Base-by-base conservation (phyloP, 768 basidiomycete genomes). In the Suillus placidus region DNA sequence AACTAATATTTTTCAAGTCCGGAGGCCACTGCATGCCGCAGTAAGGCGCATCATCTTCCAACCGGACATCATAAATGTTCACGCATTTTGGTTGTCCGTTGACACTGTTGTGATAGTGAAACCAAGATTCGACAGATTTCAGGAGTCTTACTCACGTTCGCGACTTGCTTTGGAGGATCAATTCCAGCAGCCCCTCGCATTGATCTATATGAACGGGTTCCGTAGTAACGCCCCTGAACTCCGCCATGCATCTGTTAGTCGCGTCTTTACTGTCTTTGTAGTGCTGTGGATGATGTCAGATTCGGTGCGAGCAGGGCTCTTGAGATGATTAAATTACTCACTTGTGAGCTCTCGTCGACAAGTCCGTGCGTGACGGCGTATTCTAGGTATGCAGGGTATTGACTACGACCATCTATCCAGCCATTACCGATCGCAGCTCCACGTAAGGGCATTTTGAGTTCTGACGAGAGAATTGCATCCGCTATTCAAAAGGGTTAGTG, bases 21-120 rank as follows among this genome's bases (percentile, higher is more conserved):
- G 90, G 89, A 8, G 96, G 97, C 97, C 96, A 99, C 78, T 95
- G 97, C 94, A 97, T 93, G 3, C 97, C 97, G 76, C 97, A 99
- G 1, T 87, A 90, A 20, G 97, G 97, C 42, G 75, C 80, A 14
- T 84, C 84, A 74, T 99, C 97, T 63, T 92, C 88, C n/a, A 91
- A 80, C 32, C 97, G 91, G 16, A 98, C 87, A 73, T 99, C 97
- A 70, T 99, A 99, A 45, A 98, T 87, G 74, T 99, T 99, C 67
- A 96, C 80, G 74, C 97, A 99, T 79, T 88, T 89, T 34, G 83
- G 78, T 68, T 83, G 80, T 13, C 88, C 92, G 61, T 93, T 82
- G 49, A 88, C 81, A 43, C 93, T 95, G 69, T 32, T 26, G n/a
- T 37, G 35, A 66, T 18, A 20, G 14, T 45, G 20, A 30, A 62